A percentile compares a stretch with the other conserved stretches of the same genome.
phyloP scores from a whole-genome alignment of 768 basidiomycete species.

The Mycena kentingensis region DNA sequence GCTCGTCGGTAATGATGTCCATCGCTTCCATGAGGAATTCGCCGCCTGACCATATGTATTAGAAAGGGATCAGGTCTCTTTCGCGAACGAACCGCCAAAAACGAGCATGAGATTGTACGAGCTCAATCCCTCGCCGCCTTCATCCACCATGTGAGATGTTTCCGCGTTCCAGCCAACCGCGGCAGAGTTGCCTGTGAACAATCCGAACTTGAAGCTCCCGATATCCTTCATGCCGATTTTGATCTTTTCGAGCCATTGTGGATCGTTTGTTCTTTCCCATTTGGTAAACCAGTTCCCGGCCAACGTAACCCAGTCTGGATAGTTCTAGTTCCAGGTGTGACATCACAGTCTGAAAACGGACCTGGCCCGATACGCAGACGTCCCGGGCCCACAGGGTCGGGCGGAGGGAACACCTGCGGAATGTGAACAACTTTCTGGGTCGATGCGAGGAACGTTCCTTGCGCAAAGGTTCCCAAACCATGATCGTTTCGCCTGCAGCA shows the following conservation, averaged over 20 bases:
- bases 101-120: constrained; percentile 24
- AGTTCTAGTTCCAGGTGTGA: too few species aligned
- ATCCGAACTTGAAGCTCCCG: constrained; percentile 37
- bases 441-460: constrained; percentile 20
- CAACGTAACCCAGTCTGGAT: constrained; percentile 40
- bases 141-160: constrained; percentile 40
- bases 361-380: constrained; percentile 40
- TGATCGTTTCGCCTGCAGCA: constrained; percentile 39
- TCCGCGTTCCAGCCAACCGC: constrained; percentile 44
- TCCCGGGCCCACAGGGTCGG: constrained; percentile 38
- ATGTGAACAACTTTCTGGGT: neutral
- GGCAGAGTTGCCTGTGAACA: constrained; percentile 38
- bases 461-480: constrained; percentile 41
- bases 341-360: too few species aligned
- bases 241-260: constrained; percentile 37
- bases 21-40: constrained; percentile 45
- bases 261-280: constrained; percentile 43
- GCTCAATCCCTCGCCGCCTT: constrained; percentile 35
- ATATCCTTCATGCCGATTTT: constrained; percentile 41
- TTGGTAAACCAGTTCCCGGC: constrained; percentile 44
- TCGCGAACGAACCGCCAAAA: neutral
- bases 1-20: constrained; percentile 40
- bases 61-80: neutral
- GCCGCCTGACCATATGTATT: constrained; percentile 24
- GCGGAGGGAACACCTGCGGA: constrained; percentile 38